Evolutionary conservation across 768 basidiomycete genomes (phyloP).

Genomic region (Suillus weaverae): DNA sequence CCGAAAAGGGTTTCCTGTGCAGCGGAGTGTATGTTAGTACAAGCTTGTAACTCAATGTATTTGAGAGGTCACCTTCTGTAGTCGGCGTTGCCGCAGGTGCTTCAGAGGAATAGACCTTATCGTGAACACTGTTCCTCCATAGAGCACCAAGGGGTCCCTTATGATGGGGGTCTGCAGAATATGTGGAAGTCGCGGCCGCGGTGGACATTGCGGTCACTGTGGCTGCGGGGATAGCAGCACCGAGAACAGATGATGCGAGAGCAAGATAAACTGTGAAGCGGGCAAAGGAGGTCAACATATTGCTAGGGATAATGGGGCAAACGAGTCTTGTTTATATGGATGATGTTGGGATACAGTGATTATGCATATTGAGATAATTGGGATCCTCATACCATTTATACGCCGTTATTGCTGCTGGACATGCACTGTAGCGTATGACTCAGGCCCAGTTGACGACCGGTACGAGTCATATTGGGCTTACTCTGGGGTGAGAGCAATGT

Average conservation of each 20-base stretch:
- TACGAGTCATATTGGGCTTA: not conserved
- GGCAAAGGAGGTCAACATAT: not conserved
- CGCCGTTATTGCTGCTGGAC: not conserved
- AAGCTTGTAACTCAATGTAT: not conserved
- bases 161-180: not conserved
- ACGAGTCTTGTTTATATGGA: not conserved
- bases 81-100: not conserved
- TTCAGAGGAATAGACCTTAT: conserved; percentile 16
- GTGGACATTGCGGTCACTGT: not conserved
- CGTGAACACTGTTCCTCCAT: conserved; percentile 22
- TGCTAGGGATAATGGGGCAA: not conserved
- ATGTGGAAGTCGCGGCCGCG: not conserved
- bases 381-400: conserved; percentile 3
- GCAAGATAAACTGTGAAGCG: not conserved
- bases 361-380: not conserved
- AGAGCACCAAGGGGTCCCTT: conserved; percentile 11
- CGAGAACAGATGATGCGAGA: not conserved
- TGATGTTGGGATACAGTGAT: not conserved
- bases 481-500: not conserved
- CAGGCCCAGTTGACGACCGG: not conserved
- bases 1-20: not conserved
- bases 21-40: not conserved
- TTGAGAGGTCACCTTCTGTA: not conserved
- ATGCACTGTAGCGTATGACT: not conserved
- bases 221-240: not conserved